These are phyloP conservation scores for Psophocarpus tetragonolobus DNA, from an alignment of 306 rosid species.

Conservation along the genomic window DNA sequence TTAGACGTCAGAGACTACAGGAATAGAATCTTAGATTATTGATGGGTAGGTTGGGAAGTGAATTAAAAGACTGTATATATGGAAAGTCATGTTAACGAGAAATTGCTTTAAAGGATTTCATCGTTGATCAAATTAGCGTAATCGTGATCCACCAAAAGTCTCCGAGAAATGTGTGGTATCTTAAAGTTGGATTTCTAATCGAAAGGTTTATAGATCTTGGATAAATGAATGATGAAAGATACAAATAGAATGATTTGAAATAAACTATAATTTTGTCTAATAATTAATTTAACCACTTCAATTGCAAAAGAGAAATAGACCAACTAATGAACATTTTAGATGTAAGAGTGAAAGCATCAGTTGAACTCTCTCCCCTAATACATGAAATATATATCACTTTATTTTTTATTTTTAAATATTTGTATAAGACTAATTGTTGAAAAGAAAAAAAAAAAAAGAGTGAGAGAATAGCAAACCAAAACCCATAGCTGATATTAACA, in stretches of 20 bases:
- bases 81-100: slow-evolving; percentile 9
- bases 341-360: neutral
- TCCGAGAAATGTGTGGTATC: neutral
- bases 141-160: slow-evolving; percentile 9
- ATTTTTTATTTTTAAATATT: neutral
- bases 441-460: neutral
- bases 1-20: neutral
- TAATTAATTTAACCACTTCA: slow-evolving; percentile 31
- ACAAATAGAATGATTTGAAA: slow-evolving; percentile 5
- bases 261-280: neutral
- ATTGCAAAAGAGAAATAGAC: slow-evolving; percentile 7
- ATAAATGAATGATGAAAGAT: neutral
- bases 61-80: neutral
- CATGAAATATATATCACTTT: neutral
- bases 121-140: slow-evolving; percentile 3
- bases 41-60: slow-evolving; percentile 4
- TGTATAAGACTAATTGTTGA: neutral
- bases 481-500: neutral
- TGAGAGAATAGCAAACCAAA: neutral
- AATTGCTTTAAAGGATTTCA: neutral
- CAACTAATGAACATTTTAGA: neutral
- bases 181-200: slow-evolving; percentile 27
- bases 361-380: neutral
- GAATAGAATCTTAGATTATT: slow-evolving; percentile 1
- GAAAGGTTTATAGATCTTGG: slow-evolving; percentile 18